Conservation (phyloP, 2,329 filamentous ascomycete species). For the Verruconis gallopava region DNA sequence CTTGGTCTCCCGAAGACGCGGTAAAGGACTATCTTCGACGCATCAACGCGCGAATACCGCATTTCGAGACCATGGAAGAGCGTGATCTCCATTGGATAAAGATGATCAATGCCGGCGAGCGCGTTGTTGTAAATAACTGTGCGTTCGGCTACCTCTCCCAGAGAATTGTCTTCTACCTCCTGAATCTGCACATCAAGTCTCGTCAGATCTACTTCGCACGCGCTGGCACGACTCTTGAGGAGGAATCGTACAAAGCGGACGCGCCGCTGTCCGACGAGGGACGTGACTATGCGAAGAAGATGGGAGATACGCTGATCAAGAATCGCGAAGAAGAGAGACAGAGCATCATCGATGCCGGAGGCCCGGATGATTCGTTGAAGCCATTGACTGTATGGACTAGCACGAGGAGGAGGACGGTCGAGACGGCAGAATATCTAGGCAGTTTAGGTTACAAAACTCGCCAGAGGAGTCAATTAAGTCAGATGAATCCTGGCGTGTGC, state of each 20-base stretch:
- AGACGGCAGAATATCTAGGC: constrained; percentile 75
- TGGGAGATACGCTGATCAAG: constrained; percentile 70
- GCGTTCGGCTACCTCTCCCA: constrained; percentile 95
- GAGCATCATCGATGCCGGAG: constrained; percentile 54
- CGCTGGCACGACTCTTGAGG: constrained; percentile 72
- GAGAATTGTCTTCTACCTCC: constrained; percentile 94
- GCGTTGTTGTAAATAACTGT: constrained; percentile 92
- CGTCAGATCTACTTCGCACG: constrained; percentile 87
- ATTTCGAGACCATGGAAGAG: constrained; percentile 95
- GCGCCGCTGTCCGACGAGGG: constrained; percentile 72
- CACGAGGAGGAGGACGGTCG: constrained; percentile 75
- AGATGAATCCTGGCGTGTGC: constrained; percentile 91
- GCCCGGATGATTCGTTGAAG: constrained; percentile 54
- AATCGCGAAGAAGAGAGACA: constrained; percentile 74
- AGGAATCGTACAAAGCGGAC: constrained; percentile 86
- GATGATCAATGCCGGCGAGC: constrained; percentile 95
- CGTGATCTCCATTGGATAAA: constrained; percentile 93
- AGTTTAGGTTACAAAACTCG: constrained; percentile 71
- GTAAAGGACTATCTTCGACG: constrained; percentile 82
- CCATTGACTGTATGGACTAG: constrained; percentile 91
- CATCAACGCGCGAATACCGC: constrained; percentile 84
- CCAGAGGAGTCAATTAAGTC: constrained; percentile 91
- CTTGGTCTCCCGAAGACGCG: constrained; percentile 84
- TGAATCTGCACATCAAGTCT: constrained; percentile 94
- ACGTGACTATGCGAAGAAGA: constrained; percentile 57